Evolutionary conservation across 1,284 basidiomycete species (phyloP), one percentile per base, ranked within the genome.

Genomic region (Heterobasidion parviporum): DNA sequence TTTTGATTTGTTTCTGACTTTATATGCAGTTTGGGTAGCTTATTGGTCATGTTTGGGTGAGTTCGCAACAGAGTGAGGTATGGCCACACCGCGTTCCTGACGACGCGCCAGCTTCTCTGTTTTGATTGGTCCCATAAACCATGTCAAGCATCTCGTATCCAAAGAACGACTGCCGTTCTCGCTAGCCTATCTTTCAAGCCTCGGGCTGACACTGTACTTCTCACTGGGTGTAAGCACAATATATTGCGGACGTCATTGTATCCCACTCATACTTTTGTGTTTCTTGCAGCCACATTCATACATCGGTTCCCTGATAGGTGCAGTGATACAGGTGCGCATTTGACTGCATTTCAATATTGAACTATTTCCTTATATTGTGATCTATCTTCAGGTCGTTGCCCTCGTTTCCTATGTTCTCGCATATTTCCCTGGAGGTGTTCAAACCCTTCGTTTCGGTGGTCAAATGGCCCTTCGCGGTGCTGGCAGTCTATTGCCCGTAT

Each of bases 91-190:
- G 10, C n/a, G n/a, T 4, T 15, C n/a, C 53, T 43, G 20, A 16
- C 32, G 16, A 15, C n/a, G 20, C 3, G 6, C 20, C 64, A 91
- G 90, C 8, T 92, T 92, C 67, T 85, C 89, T n/a, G 80, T 92
- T n/a, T 78, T 92, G 56, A 82, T 91, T 54, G 89, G 89, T 3
- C 89, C 89, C 34, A 71, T 93, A 62, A 92, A 92, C 67, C 94
- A 98, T 70, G 57, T 93, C 63, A 94, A 94, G 70, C 94, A 98
- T 67, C 79, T 98, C 60, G 64, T 92, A 50, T 89, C 91, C 2
- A 79, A 80, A 67, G 92, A 96, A 65, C 82, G 94, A 36, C 76
- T 97, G 2, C 93, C 93, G 0, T 97, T 98, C 73, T 92, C 94
- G 4, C 64, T 79, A 38, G 80, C 92, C 3, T 98, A 98, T 72